Conservation (phyloP, 2,329 filamentous ascomycete genomes). For the Dothistroma septosporum region DNA sequence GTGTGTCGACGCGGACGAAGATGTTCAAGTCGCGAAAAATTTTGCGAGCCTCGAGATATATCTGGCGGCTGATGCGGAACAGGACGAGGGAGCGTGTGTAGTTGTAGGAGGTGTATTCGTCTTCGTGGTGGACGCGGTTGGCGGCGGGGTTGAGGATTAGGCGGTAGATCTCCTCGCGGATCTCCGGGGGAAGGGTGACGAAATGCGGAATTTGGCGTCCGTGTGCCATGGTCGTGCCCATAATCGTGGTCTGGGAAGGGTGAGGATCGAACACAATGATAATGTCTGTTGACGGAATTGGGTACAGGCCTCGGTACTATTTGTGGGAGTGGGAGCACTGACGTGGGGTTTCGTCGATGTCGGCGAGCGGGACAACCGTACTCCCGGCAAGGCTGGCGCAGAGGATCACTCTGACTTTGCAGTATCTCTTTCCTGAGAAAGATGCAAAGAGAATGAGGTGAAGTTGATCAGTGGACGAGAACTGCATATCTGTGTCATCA, state of each 20-base stretch:
- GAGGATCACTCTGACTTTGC: too few relatives aligned
- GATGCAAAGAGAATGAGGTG: too few relatives aligned
- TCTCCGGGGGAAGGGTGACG: slow-evolving; percentile 33
- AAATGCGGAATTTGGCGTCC: slow-evolving; percentile 11
- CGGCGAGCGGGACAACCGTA: too few relatives aligned
- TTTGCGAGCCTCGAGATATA: slow-evolving; percentile 45
- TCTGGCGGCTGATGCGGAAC: slow-evolving; percentile 42
- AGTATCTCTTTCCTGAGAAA: too few relatives aligned
- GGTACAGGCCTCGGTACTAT: too few relatives aligned
- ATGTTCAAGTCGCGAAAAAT: slow-evolving; percentile 49
- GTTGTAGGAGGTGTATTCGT: slow-evolving; percentile 37
- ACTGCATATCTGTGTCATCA: too few relatives aligned
- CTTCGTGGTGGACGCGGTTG: slow-evolving; percentile 25
- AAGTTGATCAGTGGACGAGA: too few relatives aligned
- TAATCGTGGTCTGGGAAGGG: background rate
- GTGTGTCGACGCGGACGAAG: slow-evolving; percentile 47
- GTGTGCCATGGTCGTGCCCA: slow-evolving; percentile 1
- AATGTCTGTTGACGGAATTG: too few relatives aligned
- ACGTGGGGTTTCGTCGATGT: too few relatives aligned
- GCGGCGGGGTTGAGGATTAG: slow-evolving; percentile 31
- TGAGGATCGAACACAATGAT: too few relatives aligned
- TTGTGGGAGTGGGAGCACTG: too few relatives aligned
- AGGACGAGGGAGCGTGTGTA: slow-evolving; percentile 39
- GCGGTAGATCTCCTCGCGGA: slow-evolving; percentile 37
- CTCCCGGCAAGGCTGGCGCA: too few relatives aligned